Evolutionary conservation across 306 rosid genomes (phyloP), one percentile per base, ranked within the genome.

Genomic region (Boehmeria nivea): DNA sequence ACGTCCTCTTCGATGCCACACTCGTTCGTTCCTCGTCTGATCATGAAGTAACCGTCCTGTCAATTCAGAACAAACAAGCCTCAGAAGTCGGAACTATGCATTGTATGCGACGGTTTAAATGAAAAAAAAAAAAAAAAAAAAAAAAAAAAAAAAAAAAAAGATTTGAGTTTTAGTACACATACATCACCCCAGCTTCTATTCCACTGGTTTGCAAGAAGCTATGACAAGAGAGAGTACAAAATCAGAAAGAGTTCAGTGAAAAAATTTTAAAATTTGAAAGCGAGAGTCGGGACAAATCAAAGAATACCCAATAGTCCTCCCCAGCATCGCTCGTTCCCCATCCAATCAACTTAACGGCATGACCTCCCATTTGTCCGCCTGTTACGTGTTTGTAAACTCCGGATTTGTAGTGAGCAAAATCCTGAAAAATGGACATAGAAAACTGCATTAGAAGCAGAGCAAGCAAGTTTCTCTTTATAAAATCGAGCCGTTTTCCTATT

Each of bases 201-300:
- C 98, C 98, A 91, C 78, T 91, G 95, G 65, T 91, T 91, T 59
- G 94, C 95, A n/a, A 91, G 65, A 64, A 91, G 94, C 98, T 91
- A 96, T 70, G 65, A 70, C 61, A 68, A 24, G 48, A 51, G 43
- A 45, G 60, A 61, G 25, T 6, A 63, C 23, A 55, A 12, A 55
- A 51, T 39, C 40, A 0, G 14, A 12, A 43, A 26, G 46, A 23
- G 43, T n/a, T n/a, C n/a, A n/a, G n/a, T n/a, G n/a, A n/a, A n/a
- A n/a, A n/a, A n/a, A n/a, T 34, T 14, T 24, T 16, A 23, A 60
- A 60, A 31, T 14, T 20, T n/a, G 18, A 56, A 71, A 38, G 53
- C 27, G 4, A 42, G 48, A 61, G 16, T 43, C 40, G 46, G 25
- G 76, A 70, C 49, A 43, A 18, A 48, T 55, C 40, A 63, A 12